Conservation (phyloP, 306 rosid species). For the Malus domestica region DNA sequence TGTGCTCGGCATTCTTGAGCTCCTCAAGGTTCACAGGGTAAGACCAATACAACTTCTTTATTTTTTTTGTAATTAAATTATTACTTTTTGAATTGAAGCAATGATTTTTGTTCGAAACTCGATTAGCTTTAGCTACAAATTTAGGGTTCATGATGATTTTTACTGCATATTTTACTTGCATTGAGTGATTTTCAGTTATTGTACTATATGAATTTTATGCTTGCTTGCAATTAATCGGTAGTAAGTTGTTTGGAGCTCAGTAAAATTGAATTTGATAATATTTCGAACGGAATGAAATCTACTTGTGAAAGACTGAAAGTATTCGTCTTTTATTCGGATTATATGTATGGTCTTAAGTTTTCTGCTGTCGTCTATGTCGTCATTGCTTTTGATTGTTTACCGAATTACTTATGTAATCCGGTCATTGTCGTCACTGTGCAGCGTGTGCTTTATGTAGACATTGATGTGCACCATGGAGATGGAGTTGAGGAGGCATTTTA, state of each 20-base stretch:
- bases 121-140: not conserved
- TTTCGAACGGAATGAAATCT: not conserved
- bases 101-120: not conserved
- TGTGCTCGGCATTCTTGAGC: conserved; percentile 85
- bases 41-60: not conserved
- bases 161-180: not conserved
- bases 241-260: not conserved
- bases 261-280: not conserved
- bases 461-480: conserved; percentile 91
- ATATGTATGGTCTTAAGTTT: not conserved
- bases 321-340: not conserved
- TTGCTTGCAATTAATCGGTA: not conserved
- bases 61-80: not conserved
- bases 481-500: conserved; percentile 99
- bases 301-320: not conserved
- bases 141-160: not conserved
- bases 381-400: not conserved
- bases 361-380: not conserved
- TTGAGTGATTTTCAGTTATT: not conserved
- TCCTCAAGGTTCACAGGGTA: conserved; percentile 86
- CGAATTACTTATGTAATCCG: not conserved
- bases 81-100: not conserved
- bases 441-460: conserved; percentile 84
- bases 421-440: conserved; percentile 23
- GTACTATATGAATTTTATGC: not conserved